Base-by-base conservation (phyloP, 2,329 filamentous ascomycete genomes). In the Talaromyces sp. region DNA sequence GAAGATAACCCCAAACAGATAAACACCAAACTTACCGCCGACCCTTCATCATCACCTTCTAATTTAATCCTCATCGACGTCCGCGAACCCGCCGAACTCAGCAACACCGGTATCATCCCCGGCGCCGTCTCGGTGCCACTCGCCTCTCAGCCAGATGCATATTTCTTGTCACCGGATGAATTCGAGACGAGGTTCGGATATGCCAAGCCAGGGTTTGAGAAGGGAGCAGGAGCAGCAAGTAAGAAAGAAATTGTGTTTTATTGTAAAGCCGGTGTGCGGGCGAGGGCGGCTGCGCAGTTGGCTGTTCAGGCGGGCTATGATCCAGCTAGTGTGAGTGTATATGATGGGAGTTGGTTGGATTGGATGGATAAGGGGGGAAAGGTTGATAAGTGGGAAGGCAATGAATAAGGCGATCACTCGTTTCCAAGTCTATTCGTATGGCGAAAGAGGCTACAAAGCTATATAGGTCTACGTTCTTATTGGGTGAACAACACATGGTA, bases 201-300 rank as follows among this genome's bases (percentile, higher is more conserved):
- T 70, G 77, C 81, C 61, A 89, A 90, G 62, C 92, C 88, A 0
- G 68, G 69, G 2, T 79, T 78, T 62, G 80, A 84, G 32, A 80
- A 84, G 65, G 73, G 66, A 17, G 57, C 48, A 21, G 53, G 57
- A 61, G 10, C 57, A 19, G 58, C 54, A 17, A 43, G 61, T 19
- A 57, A 35, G n/a, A 61, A 62, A 12, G 74, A 79, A 62, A 67
- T 96, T 14, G 82, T 97, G 3, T 94, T 97, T 69, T 97, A 96
- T 75, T 99, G 94, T 78, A 95, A 91, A 78, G 88, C 92, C 0
- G 94, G 94, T 2, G 90, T 97, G 64, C 82, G 94, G 71, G 91
- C 90, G 67, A 80, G 82, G 52, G 85, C 89, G 0, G 92, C 92
- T 7, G 92, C 92, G 7, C 81, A 83, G 65, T 75, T 97, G 73